Base-by-base conservation (phyloP, 1,284 basidiomycete genomes). In the Apiotrichum brassicae region DNA sequence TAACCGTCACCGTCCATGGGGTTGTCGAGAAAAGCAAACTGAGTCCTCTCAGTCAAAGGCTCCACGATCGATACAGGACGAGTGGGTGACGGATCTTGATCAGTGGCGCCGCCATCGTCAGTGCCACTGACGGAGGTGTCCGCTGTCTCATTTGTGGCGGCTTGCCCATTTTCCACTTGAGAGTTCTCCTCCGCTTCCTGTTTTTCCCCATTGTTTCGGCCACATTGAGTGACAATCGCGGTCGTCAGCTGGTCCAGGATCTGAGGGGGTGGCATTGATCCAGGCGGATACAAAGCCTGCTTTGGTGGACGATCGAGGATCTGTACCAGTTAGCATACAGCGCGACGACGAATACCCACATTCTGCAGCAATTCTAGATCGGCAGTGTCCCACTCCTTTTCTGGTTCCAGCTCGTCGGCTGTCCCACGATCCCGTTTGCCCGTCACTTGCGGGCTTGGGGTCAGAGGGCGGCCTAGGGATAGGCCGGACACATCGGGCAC, bases 191-290 rank as follows among this genome's bases (percentile, higher is more conserved):
- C 24, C 16, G 38, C n/a, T n/a, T 18, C 6, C 6, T 9, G 23
- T 16, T 8, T 12, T n/a, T 19, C 35, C 19, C 6, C 24, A 16
- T 23, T 18, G 16, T 7, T 7, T 30, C 33, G 11, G n/a, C 26
- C 40, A 30, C 25, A 22, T 19, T 30, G 40, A 9, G n/a, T 8
- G 14, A 42, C 26, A n/a, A 69, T 35, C 30, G 70, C 61, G n/a
- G 59, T 58, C 3, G 70, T 63, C 5, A 73, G 55, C 43, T 70
- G 67, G 48, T 73, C 71, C 16, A 73, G 53, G 6, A 66, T 58
- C 7, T 60, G 43, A 1, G 65, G 53, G 1, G 67, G 65, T 6
- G 71, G 71, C 28, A 73, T 57, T 9, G 67, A 61, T 5, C 67
- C 67, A 0, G 71, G 71, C 5, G 71, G 64, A 46, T 61, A 73